These are phyloP conservation scores for Yamadazyma olivae DNA, from an alignment of 805 yeast genomes.

Conservation along the genomic window DNA sequence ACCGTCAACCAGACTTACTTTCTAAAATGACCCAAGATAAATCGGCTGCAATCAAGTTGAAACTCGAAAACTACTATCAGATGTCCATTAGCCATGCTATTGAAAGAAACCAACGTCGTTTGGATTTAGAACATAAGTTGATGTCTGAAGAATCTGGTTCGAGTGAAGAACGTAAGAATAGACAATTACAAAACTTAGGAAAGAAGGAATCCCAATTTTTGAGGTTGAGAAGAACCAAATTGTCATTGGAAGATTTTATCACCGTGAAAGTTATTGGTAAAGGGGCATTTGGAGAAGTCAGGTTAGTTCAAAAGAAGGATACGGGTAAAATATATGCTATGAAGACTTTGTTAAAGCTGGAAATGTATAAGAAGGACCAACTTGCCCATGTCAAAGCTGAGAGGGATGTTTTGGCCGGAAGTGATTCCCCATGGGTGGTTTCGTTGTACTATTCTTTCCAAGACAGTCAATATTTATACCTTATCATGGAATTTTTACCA, in stretches of 20 bases:
- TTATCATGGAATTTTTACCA: conserved; percentile 78
- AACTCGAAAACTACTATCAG: conserved; percentile 80
- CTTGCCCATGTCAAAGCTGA: conserved; percentile 95
- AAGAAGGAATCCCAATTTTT: conserved; percentile 84
- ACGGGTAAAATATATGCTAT: conserved; percentile 90
- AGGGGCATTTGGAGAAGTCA: conserved; percentile 97
- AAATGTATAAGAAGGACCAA: conserved; percentile 93
- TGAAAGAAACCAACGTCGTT: conserved; percentile 90
- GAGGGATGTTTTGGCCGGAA: conserved; percentile 89
- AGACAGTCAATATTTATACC: conserved; percentile 68
- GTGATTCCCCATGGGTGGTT: conserved; percentile 88
- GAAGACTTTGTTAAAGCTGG: conserved; percentile 87
- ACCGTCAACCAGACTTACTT: conserved; percentile 76
- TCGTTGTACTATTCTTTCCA: conserved; percentile 80
- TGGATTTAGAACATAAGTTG: conserved; percentile 74
- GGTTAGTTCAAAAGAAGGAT: conserved; percentile 89
- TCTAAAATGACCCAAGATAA: conserved; percentile 75
- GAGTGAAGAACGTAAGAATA: conserved; percentile 79
- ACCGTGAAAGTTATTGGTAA: conserved; percentile 93
- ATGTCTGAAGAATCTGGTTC: conserved; percentile 59
- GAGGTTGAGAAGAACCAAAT: conserved; percentile 78
- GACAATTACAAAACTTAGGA: conserved; percentile 81
- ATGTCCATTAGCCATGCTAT: conserved; percentile 88
- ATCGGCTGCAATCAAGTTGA: conserved; percentile 79
- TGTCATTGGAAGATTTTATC: conserved; percentile 77